Evolutionary conservation across 75 land plant genomes (phyloP).

Genomic region (Cupressus sempervirens): DNA sequence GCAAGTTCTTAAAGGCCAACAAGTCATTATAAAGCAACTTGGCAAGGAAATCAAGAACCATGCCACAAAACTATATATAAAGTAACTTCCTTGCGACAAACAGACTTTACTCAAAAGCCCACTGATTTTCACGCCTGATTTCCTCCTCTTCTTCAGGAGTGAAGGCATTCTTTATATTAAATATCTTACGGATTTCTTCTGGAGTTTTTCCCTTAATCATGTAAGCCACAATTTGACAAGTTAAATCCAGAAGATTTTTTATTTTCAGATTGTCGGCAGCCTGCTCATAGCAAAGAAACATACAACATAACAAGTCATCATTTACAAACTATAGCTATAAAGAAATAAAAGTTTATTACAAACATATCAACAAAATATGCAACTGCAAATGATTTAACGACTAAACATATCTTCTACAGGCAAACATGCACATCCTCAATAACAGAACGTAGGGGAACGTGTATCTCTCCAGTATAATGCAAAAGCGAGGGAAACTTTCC

Average conservation of each 20-base stretch:
- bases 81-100: not conserved
- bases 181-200: constrained; percentile 58
- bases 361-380: not conserved
- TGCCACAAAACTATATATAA: not conserved
- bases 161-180: constrained; percentile 52
- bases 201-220: constrained; percentile 67
- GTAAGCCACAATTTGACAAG: constrained; percentile 61
- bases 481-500: not conserved
- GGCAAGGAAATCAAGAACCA: not conserved
- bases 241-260: constrained; percentile 35
- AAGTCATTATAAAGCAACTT: not conserved
- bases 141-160: constrained; percentile 52
- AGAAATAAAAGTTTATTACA: not conserved
- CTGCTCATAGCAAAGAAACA: constrained; percentile 13
- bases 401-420: not conserved
- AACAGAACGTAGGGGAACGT: not conserved
- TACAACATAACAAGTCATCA: not conserved
- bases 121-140: constrained; percentile 44
- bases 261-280: constrained; percentile 61
- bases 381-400: not conserved
- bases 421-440: not conserved
- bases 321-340: not conserved
- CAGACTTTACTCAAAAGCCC: constrained; percentile 47
- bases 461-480: not conserved
- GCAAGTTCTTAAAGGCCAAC: not conserved